Base-by-base conservation (phyloP, 2,329 filamentous ascomycete species). In the Curvularia hawaiiensis region DNA sequence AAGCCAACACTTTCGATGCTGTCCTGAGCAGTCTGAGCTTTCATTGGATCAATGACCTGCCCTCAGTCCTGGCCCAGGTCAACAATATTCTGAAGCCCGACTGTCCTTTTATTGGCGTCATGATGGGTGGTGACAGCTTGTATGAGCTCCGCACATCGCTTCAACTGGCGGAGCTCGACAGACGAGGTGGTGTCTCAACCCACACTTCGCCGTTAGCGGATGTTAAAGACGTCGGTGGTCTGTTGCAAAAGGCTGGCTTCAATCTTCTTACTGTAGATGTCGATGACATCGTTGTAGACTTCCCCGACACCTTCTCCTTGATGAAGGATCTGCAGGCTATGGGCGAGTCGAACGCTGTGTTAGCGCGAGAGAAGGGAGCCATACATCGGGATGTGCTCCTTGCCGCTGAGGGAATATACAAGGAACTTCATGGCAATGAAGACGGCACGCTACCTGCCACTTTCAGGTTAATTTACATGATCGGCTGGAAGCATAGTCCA, bases 41-140 rank as follows among this genome's bases (percentile, higher is more conserved):
- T 74, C 95, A 99, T 78, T 99, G 95, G 95, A 90, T 97, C 82
- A 99, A 99, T 75, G 92, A 99, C 75, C 85, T 99, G 5, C 95
- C 95, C 0, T 90, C 90, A 1, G 81, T 96, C 11, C 83, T 99
- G 2, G 83, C 88, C 1, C 91, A 96, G 72, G 89, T 97, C 73
- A 96, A 97, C 80, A 84, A 85, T 63, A 81, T 96, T 33, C 84
- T 99, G 26, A 96, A 96, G 77, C 92, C 94, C 0, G 95, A 99
- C 75, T 84, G 85, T 55, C 92, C 96, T 1, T 97, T 99, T 72
- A 88, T 99, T 46, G 94, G 90, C 14, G 94, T 94, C 64, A 99
- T 99, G 93, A 88, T 97, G 59, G 95, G 95, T 54, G 95, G 95
- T 0, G 95, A 99, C 76, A 94, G 91, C 8, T 83, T 99, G 1